Percentiles rank a stretch among this genome's conserved stretches.
These are phyloP conservation scores for Cladorrhinum sp. DNA, from an alignment of 2,329 filamentous ascomycete species.

Conservation along the genomic window DNA sequence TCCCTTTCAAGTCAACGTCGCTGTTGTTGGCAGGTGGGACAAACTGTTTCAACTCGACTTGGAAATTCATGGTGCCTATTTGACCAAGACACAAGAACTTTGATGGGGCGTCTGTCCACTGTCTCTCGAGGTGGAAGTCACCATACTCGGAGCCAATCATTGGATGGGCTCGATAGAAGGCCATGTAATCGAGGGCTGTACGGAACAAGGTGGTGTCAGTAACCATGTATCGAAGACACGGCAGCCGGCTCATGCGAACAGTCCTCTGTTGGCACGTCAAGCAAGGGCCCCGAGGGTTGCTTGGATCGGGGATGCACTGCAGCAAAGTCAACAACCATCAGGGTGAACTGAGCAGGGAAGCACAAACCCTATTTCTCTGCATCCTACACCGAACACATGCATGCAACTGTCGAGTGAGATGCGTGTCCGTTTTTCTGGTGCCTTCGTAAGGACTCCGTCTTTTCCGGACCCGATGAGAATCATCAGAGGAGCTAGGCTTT, in stretches of 20 bases:
- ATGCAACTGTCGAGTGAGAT: constrained; percentile 26
- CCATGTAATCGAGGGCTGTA: constrained; percentile 26
- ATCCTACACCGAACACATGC: constrained; percentile 28
- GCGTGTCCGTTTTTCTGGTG: constrained; percentile 24
- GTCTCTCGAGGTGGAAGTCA: constrained; percentile 27
- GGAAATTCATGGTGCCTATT: constrained; percentile 21
- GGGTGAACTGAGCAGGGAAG: not conserved
- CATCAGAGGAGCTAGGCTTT: constrained; percentile 12
- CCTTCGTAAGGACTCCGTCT: constrained; percentile 25
- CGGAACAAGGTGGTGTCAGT: constrained; percentile 29
- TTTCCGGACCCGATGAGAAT: constrained; percentile 21
- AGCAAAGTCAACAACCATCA: constrained; percentile 17
- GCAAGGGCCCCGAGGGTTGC: constrained; percentile 27
- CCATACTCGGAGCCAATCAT: constrained; percentile 28
- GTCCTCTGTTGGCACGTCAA: constrained; percentile 27
- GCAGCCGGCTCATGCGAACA: constrained; percentile 26
- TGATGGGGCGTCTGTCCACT: constrained; percentile 20
- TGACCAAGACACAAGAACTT: constrained; percentile 25
- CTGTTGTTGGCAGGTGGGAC: constrained; percentile 20
- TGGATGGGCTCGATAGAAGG: constrained; percentile 26
- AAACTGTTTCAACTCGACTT: constrained; percentile 27
- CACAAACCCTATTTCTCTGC: constrained; percentile 27
- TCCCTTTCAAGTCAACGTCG: constrained; percentile 26
- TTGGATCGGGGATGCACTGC: constrained; percentile 28
- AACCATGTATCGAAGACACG: constrained; percentile 30